Evolutionary conservation across 768 basidiomycete species (phyloP).

Genomic region (Dioszegia hungarica): DNA sequence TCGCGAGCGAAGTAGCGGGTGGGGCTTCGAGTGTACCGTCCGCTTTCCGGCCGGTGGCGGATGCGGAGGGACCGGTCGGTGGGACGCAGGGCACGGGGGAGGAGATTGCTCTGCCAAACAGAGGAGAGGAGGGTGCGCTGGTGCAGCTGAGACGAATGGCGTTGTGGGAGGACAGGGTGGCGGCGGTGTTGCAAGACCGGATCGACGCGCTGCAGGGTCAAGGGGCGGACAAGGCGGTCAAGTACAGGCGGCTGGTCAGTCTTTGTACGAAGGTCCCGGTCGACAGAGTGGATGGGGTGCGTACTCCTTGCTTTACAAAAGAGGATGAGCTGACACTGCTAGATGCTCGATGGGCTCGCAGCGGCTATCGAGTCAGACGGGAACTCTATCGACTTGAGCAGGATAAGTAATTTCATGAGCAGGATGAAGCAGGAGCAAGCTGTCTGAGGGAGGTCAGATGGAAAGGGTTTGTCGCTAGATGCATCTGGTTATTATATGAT

Average conservation of each 20-base stretch:
- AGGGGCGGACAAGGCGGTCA: slow-evolving; percentile 80
- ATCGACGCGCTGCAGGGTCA: slow-evolving; percentile 68
- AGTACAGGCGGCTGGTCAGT: slow-evolving; percentile 86
- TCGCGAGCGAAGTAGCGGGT: slow-evolving; percentile 46
- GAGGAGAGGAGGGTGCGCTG: slow-evolving; percentile 54
- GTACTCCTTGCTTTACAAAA: slow-evolving; percentile 42
- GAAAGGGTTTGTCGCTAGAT: background rate
- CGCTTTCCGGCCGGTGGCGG: slow-evolving; percentile 61
- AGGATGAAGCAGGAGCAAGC: slow-evolving; percentile 27
- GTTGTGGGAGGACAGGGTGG: slow-evolving; percentile 76
- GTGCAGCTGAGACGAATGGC: slow-evolving; percentile 70
- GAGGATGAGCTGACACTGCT: slow-evolving; percentile 7
- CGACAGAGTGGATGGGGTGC: slow-evolving; percentile 84
- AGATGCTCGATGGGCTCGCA: slow-evolving; percentile 43
- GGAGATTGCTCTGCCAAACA: slow-evolving; percentile 45
- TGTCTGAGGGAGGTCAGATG: background rate
- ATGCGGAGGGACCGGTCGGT: background rate
- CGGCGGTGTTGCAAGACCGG: slow-evolving; percentile 66
- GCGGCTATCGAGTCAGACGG: slow-evolving; percentile 45
- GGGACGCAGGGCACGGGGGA: slow-evolving; percentile 54
- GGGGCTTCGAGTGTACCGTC: slow-evolving; percentile 55
- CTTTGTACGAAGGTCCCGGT: slow-evolving; percentile 79
- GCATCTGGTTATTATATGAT: background rate
- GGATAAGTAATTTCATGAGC: slow-evolving; percentile 34
- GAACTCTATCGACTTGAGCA: slow-evolving; percentile 26